phyloP scores from a whole-genome alignment of 2,329 filamentous ascomycete species.

The Colletotrichum salicis region DNA sequence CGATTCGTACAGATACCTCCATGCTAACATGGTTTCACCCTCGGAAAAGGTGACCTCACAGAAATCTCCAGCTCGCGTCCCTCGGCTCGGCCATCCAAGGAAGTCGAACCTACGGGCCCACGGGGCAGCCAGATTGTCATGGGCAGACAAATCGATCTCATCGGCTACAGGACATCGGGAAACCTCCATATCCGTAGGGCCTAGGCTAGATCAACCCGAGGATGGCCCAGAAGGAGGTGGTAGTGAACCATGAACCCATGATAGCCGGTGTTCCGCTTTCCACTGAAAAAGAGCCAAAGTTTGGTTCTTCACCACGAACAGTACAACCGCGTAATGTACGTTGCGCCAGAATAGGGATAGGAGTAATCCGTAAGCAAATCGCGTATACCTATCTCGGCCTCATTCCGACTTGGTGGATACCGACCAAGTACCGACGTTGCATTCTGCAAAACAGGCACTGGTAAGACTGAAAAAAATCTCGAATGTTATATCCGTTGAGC shows the following conservation, averaged over 20 bases:
- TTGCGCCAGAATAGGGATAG: background rate
- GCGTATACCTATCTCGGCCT: constrained; percentile 27
- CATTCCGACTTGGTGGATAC: constrained; percentile 30
- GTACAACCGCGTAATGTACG: background rate
- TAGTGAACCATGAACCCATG: background rate
- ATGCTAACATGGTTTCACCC: background rate
- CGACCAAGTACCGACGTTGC: constrained; percentile 32
- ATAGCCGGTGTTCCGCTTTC: background rate
- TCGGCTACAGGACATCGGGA: background rate
- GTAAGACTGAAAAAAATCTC: background rate
- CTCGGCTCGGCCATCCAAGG: background rate
- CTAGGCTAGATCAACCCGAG: background rate
- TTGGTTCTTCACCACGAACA: background rate
- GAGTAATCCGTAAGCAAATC: background rate
- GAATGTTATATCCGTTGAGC: background rate
- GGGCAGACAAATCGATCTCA: background rate
- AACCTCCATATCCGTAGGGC: background rate
- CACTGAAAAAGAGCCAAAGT: background rate
- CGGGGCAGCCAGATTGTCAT: background rate
- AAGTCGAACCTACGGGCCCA: background rate
- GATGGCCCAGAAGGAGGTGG: no score
- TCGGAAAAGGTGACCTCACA: background rate
- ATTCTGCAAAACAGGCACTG: constrained; percentile 6
- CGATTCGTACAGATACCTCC: no score
- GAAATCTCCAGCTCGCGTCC: background rate